Percentiles rank a stretch among this genome's conserved stretches.
phyloP scores from a whole-genome alignment of 163 green algal species.

The Prototheca wickerhamii region DNA sequence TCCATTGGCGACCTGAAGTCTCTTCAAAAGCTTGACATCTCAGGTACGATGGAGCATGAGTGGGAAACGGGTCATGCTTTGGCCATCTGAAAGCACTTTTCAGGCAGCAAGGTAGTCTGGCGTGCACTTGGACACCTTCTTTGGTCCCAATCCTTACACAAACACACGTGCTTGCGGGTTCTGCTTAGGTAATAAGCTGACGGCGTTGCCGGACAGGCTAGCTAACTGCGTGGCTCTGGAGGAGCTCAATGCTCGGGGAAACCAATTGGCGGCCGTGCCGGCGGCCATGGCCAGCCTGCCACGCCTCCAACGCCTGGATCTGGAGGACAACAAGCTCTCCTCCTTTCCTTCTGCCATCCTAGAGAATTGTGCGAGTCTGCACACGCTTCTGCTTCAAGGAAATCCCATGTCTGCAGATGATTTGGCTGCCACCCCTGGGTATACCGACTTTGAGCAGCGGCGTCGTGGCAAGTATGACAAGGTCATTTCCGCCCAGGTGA shows the following conservation, averaged over 20 bases:
- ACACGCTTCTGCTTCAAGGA: conserved; percentile 59
- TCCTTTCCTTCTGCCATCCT: conserved; percentile 45
- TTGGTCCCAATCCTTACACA: too few species aligned
- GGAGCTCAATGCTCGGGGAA: conserved; percentile 35
- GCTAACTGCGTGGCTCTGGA: conserved; percentile 31
- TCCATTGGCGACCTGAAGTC: conserved; percentile 14
- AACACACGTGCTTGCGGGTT: too few species aligned
- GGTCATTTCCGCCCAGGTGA: conserved; percentile 38
- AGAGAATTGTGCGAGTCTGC: conserved; percentile 38
- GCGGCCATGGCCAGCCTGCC: conserved; percentile 9
- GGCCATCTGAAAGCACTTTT: too few species aligned
- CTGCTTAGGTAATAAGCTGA: conserved; percentile 27
- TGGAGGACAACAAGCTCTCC: conserved; percentile 37
- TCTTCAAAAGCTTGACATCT: neutral
- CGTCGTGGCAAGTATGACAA: conserved; percentile 57
- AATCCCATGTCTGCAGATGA: conserved; percentile 39
- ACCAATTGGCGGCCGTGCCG: conserved; percentile 37
- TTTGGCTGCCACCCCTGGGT: conserved; percentile 40
- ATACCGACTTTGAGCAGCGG: conserved; percentile 47
- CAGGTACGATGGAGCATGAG: conserved; percentile 21
- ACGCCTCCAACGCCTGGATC: conserved; percentile 31
- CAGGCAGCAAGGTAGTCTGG: too few species aligned
- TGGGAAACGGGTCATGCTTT: neutral
- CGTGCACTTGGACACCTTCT: too few species aligned
- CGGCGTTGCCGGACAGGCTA: conserved; percentile 22